A percentile compares a stretch with the other conserved stretches of the same genome.
Conservation (phyloP, 2,329 filamentous ascomycete species). For the Neonectria neomacrospora region DNA sequence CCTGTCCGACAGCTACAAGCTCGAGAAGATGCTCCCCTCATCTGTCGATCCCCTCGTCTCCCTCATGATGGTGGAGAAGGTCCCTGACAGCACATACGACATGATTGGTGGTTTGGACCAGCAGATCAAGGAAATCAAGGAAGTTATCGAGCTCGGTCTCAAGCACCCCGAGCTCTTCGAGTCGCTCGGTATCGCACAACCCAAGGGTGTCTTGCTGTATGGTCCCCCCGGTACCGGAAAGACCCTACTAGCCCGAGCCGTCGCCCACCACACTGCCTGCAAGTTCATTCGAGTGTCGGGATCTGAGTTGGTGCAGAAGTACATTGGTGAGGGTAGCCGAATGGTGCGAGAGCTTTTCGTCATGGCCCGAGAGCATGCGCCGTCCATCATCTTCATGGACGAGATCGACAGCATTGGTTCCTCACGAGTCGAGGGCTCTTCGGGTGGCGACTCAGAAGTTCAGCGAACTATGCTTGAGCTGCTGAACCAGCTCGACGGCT, state of each 20-base stretch:
- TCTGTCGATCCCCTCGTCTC: slow-evolving; percentile 98
- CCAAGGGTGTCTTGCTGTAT: slow-evolving; percentile 96
- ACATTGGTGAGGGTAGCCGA: slow-evolving; percentile 96
- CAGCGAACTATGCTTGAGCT: slow-evolving; percentile 99
- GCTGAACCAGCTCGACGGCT: slow-evolving; percentile 97
- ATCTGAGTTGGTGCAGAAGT: slow-evolving; percentile 97
- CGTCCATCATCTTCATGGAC: slow-evolving; percentile 99
- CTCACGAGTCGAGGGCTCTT: slow-evolving; percentile 94
- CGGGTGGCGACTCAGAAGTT: slow-evolving; percentile 95
- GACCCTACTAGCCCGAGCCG: slow-evolving; percentile 92
- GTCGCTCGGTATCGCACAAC: slow-evolving; percentile 97
- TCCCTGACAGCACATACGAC: slow-evolving; percentile 99
- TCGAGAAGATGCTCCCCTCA: slow-evolving; percentile 97
- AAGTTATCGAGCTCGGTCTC: slow-evolving; percentile 97
- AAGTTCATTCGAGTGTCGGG: slow-evolving; percentile 98
- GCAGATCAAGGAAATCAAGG: slow-evolving; percentile 99
- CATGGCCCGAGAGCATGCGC: slow-evolving; percentile 98
- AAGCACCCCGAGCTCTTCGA: slow-evolving; percentile 99
- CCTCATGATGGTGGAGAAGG: slow-evolving; percentile 99
- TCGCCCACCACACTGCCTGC: slow-evolving; percentile 98
- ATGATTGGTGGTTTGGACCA: slow-evolving; percentile 99
- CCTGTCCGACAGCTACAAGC: slow-evolving; percentile 96
- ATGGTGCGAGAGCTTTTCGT: slow-evolving; percentile 99
- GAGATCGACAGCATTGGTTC: slow-evolving; percentile 99
- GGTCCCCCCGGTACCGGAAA: slow-evolving; percentile 97